Evolutionary conservation across 208 protist genomes (phyloP).

Genomic region (Leishmania tropica): DNA sequence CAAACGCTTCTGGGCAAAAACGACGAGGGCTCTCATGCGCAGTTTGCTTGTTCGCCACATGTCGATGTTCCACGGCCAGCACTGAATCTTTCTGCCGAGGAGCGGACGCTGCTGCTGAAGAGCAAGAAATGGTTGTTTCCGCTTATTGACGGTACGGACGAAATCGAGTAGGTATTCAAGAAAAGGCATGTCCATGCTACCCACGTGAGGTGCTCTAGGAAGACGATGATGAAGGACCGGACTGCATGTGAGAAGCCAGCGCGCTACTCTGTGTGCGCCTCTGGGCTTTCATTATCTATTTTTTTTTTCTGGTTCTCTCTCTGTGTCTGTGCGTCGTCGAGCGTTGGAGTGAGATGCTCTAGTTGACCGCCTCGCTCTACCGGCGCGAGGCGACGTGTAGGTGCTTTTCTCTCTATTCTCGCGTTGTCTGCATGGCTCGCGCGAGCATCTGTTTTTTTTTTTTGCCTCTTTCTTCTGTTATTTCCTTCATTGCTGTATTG

Average conservation of each 20-base stretch:
- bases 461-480: neutral
- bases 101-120: constrained; percentile 24
- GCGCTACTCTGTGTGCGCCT: neutral
- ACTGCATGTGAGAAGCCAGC: neutral
- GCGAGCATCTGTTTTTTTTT: neutral
- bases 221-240: neutral
- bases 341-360: neutral
- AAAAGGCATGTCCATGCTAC: neutral
- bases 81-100: constrained; percentile 25
- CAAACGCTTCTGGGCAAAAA: neutral
- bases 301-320: neutral
- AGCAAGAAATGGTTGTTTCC: constrained; percentile 31
- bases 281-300: neutral
- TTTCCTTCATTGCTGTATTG: too few species aligned
- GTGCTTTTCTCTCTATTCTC: neutral
- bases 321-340: neutral
- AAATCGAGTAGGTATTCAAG: constrained; percentile 9
- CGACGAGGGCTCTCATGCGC: neutral
- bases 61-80: constrained; percentile 1
- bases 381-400: neutral
- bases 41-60: neutral
- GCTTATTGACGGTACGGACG: constrained; percentile 23
- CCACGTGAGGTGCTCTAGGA: neutral
- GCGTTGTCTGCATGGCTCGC: neutral
- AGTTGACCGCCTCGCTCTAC: neutral